A percentile compares a stretch with the other conserved stretches of the same genome.
Conservation (phyloP, 768 basidiomycete species). For the Lentinula detonsa region DNA sequence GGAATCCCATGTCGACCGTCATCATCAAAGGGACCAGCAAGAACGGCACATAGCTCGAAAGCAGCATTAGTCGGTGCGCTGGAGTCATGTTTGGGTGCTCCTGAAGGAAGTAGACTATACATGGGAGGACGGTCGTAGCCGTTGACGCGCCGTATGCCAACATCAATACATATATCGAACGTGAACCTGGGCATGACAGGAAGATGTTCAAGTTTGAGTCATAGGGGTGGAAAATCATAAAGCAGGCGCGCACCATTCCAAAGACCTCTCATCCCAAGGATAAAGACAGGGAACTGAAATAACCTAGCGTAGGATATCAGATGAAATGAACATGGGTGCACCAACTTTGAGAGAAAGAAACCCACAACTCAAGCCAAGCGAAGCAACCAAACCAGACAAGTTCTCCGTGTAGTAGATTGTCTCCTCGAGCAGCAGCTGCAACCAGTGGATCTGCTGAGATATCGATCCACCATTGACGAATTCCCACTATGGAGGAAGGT, state of each 20-base stretch:
- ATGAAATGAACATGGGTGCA: not conserved
- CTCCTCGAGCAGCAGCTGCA: conserved; percentile 40
- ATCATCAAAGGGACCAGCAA: conserved; percentile 50
- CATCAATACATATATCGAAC: conserved; percentile 54
- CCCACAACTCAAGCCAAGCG: conserved; percentile 2
- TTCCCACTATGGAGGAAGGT: conserved; percentile 36
- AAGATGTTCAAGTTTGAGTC: not conserved
- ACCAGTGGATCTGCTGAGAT: conserved; percentile 67
- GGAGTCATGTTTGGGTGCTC: conserved; percentile 15
- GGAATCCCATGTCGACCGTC: conserved; percentile 46
- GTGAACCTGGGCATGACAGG: conserved; percentile 31
- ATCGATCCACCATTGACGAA: conserved; percentile 45
- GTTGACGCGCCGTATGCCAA: conserved; percentile 74
- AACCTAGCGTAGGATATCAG: conserved; percentile 25
- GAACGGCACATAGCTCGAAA: conserved; percentile 57
- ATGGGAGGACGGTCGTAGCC: conserved; percentile 71
- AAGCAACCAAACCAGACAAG: conserved; percentile 20
- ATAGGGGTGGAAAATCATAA: not conserved
- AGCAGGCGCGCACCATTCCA: conserved; percentile 39
- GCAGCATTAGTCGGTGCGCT: conserved; percentile 35
- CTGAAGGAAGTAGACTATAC: conserved; percentile 51
- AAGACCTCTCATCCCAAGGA: conserved; percentile 58
- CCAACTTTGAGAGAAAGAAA: not conserved
- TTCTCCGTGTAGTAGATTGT: conserved; percentile 23
- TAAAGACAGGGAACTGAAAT: conserved; percentile 74